These are phyloP conservation scores for Hypoxylon sp. DNA, from an alignment of 2,329 filamentous ascomycete genomes.

Conservation along the genomic window DNA sequence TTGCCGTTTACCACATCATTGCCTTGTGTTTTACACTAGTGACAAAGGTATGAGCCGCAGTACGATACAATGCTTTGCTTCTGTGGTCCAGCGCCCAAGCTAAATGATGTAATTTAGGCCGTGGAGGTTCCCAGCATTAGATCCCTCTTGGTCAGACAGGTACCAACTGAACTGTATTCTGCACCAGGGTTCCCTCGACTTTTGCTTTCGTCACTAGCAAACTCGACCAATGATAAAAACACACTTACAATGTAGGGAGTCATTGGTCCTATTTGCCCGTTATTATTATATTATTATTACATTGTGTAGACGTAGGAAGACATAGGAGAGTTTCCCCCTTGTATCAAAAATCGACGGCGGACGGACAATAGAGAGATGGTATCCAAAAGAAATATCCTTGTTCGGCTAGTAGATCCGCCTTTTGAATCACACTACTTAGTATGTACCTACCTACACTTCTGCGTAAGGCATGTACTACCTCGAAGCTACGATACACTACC, in stretches of 20 bases:
- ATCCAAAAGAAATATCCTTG: constrained; percentile 33
- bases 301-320: constrained; percentile 10
- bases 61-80: constrained; percentile 25
- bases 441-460: background rate
- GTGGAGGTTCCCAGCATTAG: constrained; percentile 26
- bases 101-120: constrained; percentile 45
- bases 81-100: constrained; percentile 35
- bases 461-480: constrained; percentile 6
- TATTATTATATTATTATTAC: constrained; percentile 15
- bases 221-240: constrained; percentile 30
- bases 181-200: constrained; percentile 19
- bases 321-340: constrained; percentile 27
- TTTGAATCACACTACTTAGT: constrained; percentile 15
- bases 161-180: constrained; percentile 35
- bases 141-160: constrained; percentile 28
- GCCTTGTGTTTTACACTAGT: constrained; percentile 28
- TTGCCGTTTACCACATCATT: constrained; percentile 39
- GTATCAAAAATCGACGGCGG: constrained; percentile 27
- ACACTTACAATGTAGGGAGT: constrained; percentile 11
- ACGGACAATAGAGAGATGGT: constrained; percentile 28
- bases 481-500: constrained; percentile 4
- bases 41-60: constrained; percentile 38
- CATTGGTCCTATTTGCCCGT: constrained; percentile 23
- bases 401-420: constrained; percentile 46
- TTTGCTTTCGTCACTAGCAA: constrained; percentile 16